Percentiles rank a stretch among this genome's conserved stretches.
Conservation (phyloP, 2,329 filamentous ascomycete genomes). For the Venturia nashicola region DNA sequence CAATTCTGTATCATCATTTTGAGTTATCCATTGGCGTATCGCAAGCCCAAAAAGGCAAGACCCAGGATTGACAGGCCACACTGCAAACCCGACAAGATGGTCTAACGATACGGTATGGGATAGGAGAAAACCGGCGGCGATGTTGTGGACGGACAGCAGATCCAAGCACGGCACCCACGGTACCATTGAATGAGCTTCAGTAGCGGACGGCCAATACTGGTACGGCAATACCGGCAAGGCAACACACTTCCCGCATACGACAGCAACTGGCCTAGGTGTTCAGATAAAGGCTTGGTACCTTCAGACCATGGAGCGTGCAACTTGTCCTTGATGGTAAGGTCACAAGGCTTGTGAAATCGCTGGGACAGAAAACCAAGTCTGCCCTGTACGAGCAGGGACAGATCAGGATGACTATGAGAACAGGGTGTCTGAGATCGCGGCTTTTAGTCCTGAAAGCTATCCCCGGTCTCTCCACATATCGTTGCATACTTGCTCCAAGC, state of each 20-base stretch:
- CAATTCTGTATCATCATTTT: neutral
- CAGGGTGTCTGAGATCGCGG: neutral
- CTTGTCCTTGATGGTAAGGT: neutral
- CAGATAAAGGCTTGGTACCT: neutral
- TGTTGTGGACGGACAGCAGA: neutral
- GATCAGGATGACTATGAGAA: neutral
- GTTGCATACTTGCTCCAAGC: neutral
- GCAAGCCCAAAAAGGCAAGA: too few species aligned
- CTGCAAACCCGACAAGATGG: too few species aligned
- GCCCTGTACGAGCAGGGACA: neutral
- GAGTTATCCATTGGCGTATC: too few species aligned
- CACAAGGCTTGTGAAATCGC: neutral
- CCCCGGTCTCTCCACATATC: neutral
- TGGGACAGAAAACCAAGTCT: neutral
- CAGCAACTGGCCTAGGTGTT: neutral
- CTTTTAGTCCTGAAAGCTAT: neutral
- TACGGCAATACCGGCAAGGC: neutral
- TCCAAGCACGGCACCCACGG: too few species aligned
- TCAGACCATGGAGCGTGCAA: neutral
- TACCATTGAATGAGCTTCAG: too few species aligned
- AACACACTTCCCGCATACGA: neutral
- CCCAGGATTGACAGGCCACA: too few species aligned
- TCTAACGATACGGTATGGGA: neutral
- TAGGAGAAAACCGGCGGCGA: neutral
- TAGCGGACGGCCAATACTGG: neutral